Percentiles rank a stretch among this genome's conserved stretches.
Evolutionary conservation across 2,329 filamentous ascomycete genomes (phyloP).

Genomic region (Colletotrichum sp.): DNA sequence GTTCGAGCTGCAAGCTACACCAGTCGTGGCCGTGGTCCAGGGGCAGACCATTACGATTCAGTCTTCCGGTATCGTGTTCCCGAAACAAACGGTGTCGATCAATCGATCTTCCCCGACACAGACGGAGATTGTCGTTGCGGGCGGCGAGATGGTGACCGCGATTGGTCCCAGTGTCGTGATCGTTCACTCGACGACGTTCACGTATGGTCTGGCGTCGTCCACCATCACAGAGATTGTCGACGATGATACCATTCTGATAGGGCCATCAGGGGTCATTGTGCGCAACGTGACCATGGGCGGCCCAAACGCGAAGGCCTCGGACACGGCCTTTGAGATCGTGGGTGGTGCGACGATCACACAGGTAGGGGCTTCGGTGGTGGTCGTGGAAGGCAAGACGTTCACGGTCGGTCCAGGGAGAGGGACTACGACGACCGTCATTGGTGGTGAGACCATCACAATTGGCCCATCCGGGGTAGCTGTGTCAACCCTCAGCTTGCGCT

Average conservation of each 20-base stretch:
- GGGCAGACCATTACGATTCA: constrained; percentile 38
- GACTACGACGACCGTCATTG: constrained; percentile 49
- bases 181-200: constrained; percentile 47
- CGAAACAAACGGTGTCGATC: constrained; percentile 40
- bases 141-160: constrained; percentile 52
- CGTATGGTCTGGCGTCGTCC: constrained; percentile 43
- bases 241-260: constrained; percentile 57
- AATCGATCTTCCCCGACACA: constrained; percentile 33
- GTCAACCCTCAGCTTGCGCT: constrained; percentile 47
- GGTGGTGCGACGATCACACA: constrained; percentile 59
- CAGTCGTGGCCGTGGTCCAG: constrained; percentile 39
- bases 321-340: constrained; percentile 50
- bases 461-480: constrained; percentile 54
- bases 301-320: constrained; percentile 32
- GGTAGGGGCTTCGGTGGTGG: constrained; percentile 50
- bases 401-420: constrained; percentile 50
- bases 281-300: constrained; percentile 50
- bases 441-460: constrained; percentile 56
- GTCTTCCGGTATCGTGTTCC: constrained; percentile 34
- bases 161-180: constrained; percentile 45
- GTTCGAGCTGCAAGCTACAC: constrained; percentile 42
- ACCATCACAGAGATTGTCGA: constrained; percentile 45
- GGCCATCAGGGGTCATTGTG: constrained; percentile 46
- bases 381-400: constrained; percentile 56
- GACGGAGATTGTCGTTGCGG: constrained; percentile 50